Conservation (phyloP, 1,284 basidiomycete genomes). For the Trichosporon ovoides region DNA sequence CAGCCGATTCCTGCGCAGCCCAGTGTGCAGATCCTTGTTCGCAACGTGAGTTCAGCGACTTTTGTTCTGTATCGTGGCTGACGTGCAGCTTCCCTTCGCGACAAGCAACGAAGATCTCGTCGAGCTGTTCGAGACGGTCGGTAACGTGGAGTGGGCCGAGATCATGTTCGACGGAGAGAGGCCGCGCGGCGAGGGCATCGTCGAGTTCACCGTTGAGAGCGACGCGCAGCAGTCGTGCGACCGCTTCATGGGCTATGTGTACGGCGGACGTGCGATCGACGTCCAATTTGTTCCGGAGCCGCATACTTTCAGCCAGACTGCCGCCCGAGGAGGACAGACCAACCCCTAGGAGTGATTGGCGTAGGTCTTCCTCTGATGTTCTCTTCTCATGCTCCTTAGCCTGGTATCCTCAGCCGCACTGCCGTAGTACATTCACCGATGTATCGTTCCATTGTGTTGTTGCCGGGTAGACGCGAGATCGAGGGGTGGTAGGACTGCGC, state of each 20-base stretch:
- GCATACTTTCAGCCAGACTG: constrained; percentile 79
- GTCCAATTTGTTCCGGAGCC: constrained; percentile 87
- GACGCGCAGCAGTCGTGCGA: constrained; percentile 93
- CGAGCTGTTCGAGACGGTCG: constrained; percentile 96
- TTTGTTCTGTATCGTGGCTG: not conserved
- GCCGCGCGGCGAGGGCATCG: constrained; percentile 89
- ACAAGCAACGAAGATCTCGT: constrained; percentile 98
- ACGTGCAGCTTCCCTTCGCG: constrained; percentile 82
- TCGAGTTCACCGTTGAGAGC: constrained; percentile 80
- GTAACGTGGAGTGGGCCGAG: constrained; percentile 87
- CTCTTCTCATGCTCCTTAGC: not conserved
- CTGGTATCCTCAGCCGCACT: not conserved
- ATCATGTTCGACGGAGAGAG: constrained; percentile 85
- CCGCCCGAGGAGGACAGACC: constrained; percentile 73
- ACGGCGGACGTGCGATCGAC: constrained; percentile 81
- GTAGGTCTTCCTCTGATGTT: not conserved
- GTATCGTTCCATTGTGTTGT: not conserved
- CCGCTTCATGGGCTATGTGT: constrained; percentile 87
- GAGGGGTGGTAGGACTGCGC: too few species aligned
- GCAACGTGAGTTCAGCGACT: constrained; percentile 66
- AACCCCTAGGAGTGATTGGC: not conserved
- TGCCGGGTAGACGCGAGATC: too few species aligned
- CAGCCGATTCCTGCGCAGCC: constrained; percentile 59
- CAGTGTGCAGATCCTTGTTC: constrained; percentile 93
- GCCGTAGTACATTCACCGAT: not conserved